Evolutionary conservation across 352 stramenopile genomes (phyloP).

Genomic region (Aphanomyces cochlioides): DNA sequence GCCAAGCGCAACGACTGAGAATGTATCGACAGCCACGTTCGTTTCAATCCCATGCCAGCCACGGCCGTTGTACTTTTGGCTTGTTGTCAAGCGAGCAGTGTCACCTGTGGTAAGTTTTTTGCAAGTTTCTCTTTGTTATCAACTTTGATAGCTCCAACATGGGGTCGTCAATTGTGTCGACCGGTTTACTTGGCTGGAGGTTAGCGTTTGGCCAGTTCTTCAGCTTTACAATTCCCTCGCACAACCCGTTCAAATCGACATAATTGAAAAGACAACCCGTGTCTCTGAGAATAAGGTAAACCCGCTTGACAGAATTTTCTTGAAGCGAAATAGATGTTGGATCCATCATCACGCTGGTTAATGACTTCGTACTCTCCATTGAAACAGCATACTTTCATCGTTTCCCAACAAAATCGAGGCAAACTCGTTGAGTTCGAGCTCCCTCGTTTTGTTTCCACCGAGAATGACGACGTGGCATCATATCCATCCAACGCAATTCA

Average conservation of each 20-base stretch:
- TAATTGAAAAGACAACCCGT: not conserved
- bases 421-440: not conserved
- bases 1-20: not conserved
- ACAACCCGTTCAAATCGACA: not conserved
- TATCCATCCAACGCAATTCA: conserved; percentile 2
- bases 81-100: conserved; percentile 9
- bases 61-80: not conserved
- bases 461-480: not conserved
- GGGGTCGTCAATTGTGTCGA: not conserved
- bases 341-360: not conserved
- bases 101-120: conserved; percentile 4
- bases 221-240: not conserved
- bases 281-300: not conserved
- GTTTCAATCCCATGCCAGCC: not conserved
- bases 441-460: not conserved
- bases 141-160: not conserved
- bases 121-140: not conserved
- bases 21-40: not conserved
- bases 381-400: not conserved
- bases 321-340: not conserved
- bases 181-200: conserved; percentile 17
- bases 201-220: conserved; percentile 10
- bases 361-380: not conserved
- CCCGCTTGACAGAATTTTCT: not conserved
- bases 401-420: not conserved